Conservation (phyloP, 2,329 filamentous ascomycete genomes). For the Fusarium verticillioides region DNA sequence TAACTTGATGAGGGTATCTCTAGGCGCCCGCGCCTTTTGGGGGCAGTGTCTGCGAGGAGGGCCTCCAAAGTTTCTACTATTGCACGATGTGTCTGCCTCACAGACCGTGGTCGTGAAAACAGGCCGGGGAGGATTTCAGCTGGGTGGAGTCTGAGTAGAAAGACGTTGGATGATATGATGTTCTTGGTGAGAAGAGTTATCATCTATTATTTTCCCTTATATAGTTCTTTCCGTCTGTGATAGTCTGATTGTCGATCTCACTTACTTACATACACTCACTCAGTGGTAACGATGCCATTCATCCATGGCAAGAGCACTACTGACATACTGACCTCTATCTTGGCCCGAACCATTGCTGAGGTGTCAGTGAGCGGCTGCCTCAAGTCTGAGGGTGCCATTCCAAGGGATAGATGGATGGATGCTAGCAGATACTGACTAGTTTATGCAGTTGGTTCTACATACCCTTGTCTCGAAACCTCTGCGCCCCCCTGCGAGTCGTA, state of each 20-base stretch:
- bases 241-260: background rate
- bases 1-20: background rate
- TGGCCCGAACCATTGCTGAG: background rate
- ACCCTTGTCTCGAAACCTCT: slow-evolving; percentile 27
- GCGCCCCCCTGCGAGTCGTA: slow-evolving; percentile 24
- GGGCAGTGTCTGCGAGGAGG: slow-evolving; percentile 13
- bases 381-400: background rate
- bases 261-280: background rate
- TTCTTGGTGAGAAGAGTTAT: background rate
- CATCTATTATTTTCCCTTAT: background rate
- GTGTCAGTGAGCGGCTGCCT: no score
- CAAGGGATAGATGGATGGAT: background rate
- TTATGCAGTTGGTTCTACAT: slow-evolving; percentile 19
- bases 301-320: background rate
- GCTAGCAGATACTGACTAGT: background rate
- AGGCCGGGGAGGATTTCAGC: slow-evolving; percentile 21
- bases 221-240: slow-evolving; percentile 5
- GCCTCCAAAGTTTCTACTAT: slow-evolving; percentile 7
- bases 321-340: background rate
- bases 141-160: slow-evolving; percentile 20
- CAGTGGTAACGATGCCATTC: background rate
- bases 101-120: slow-evolving; percentile 13
- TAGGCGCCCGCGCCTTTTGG: slow-evolving; percentile 30
- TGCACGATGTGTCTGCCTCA: background rate
- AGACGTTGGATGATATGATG: background rate